phyloP scores from a whole-genome alignment of 2,329 filamentous ascomycete species.

The Boeremia exigua region DNA sequence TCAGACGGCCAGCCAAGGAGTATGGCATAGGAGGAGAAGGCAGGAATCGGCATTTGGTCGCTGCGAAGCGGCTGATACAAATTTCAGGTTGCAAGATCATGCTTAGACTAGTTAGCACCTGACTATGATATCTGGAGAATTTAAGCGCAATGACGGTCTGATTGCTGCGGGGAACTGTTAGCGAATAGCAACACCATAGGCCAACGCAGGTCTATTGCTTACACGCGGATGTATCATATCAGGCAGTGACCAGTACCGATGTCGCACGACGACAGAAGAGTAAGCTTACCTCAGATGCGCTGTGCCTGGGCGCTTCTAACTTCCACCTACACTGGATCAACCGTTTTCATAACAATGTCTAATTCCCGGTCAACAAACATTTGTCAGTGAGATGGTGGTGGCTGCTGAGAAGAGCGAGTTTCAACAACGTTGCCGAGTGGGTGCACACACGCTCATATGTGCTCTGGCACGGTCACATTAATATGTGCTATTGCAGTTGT shows the following conservation, averaged over 20 bases:
- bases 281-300: slow-evolving; percentile 9
- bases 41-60: neutral
- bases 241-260: neutral
- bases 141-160: neutral
- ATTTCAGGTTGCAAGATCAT: neutral
- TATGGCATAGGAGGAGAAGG: neutral
- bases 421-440: too few relatives aligned
- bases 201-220: neutral
- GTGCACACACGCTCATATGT: too few relatives aligned
- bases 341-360: neutral
- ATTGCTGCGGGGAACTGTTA: neutral
- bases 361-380: too few relatives aligned
- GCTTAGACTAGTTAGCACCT: neutral
- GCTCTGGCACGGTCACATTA: too few relatives aligned
- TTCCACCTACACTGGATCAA: neutral
- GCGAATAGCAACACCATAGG: neutral
- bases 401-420: too few relatives aligned
- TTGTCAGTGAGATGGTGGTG: too few relatives aligned
- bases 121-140: too few relatives aligned
- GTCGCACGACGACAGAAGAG: neutral
- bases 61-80: neutral
- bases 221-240: neutral
- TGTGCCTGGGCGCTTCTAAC: neutral
- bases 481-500: too few relatives aligned
- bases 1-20: neutral